These are phyloP conservation scores for Trametes hirsuta DNA, from an alignment of 1,284 basidiomycete genomes.

Conservation along the genomic window DNA sequence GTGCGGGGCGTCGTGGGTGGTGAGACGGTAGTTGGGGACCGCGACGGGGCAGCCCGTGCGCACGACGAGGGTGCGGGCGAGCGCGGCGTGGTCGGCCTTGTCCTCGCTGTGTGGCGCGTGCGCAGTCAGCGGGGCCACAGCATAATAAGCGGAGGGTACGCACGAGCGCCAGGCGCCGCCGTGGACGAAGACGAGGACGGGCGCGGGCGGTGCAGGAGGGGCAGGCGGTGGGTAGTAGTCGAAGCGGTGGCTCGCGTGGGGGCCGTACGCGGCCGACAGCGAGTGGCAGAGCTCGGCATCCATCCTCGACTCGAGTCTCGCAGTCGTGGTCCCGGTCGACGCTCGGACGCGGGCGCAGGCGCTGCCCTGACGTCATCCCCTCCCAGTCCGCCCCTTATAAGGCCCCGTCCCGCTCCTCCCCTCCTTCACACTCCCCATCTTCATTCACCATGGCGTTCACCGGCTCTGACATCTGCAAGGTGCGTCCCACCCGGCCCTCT, in stretches of 20 bases:
- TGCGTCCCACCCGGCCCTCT: constrained; percentile 29
- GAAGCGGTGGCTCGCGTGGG: constrained; percentile 42
- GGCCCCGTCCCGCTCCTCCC: background rate
- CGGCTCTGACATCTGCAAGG: constrained; percentile 76
- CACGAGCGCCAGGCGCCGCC: constrained; percentile 82
- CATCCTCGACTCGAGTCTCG: background rate
- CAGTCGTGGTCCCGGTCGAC: constrained; percentile 20
- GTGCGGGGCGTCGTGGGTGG: constrained; percentile 46
- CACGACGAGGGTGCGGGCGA: constrained; percentile 55
- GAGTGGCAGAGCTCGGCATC: background rate
- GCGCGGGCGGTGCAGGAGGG: constrained; percentile 1
- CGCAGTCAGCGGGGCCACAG: constrained; percentile 4
- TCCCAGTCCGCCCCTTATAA: constrained; percentile 18
- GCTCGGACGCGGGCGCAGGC: constrained; percentile 2
- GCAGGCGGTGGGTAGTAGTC: constrained; percentile 47
- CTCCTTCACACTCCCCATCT: constrained; percentile 13
- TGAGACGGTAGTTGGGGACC: constrained; percentile 77
- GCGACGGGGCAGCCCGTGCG: constrained; percentile 60
- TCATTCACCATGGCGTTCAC: constrained; percentile 66
- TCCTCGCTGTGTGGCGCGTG: constrained; percentile 60
- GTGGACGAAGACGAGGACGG: constrained; percentile 55
- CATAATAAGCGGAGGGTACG: constrained; percentile 31
- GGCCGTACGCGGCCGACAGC: constrained; percentile 48
- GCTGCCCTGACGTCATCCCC: constrained; percentile 21
- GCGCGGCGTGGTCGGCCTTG: constrained; percentile 57